phyloP scores from a whole-genome alignment of 2,329 filamentous ascomycete species.

The Podosphaera fusca region DNA sequence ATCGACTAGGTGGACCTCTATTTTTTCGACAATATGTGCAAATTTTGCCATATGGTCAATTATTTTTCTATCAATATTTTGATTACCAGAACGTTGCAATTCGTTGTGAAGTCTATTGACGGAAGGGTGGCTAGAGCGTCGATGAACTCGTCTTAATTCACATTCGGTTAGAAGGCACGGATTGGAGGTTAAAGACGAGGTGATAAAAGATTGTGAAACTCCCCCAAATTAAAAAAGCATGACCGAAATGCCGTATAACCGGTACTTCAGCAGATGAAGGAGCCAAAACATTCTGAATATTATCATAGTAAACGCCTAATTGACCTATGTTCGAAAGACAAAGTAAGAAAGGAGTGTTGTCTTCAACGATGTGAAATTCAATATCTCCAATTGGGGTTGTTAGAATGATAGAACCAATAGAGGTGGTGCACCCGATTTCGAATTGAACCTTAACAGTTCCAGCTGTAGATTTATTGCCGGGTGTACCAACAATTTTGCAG shows the following conservation, averaged over 20 bases:
- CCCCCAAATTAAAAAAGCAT: constrained; percentile 1
- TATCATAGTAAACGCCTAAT: background rate
- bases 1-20: too few species aligned
- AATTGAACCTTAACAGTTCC: background rate
- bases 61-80: background rate
- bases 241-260: background rate
- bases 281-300: background rate
- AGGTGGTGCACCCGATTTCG: background rate
- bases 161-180: background rate
- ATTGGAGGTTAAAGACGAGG: background rate
- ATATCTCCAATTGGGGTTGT: too few species aligned
- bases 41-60: too few species aligned
- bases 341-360: too few species aligned
- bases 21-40: too few species aligned
- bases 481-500: background rate
- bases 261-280: background rate
- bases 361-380: too few species aligned
- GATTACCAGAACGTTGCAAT: constrained; percentile 1
- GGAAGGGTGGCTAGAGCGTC: background rate
- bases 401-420: too few species aligned
- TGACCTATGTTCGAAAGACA: background rate
- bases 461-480: background rate
- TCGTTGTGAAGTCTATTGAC: background rate
- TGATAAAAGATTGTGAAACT: background rate
- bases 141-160: background rate